phyloP scores from a whole-genome alignment of 2,329 filamentous ascomycete species.

The Fusarium beomiforme region DNA sequence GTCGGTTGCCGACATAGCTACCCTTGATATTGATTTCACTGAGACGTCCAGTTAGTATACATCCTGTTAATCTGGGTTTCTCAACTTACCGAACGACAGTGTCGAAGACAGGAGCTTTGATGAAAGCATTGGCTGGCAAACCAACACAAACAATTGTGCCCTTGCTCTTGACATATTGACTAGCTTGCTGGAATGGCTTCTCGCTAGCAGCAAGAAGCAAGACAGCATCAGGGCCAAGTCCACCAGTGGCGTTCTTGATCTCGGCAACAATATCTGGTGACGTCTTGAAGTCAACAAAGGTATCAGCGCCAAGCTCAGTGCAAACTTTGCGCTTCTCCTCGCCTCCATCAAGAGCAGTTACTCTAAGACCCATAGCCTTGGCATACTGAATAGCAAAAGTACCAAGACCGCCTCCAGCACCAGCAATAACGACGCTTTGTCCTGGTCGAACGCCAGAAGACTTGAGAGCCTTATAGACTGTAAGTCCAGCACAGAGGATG shows the following conservation, averaged over 20 bases:
- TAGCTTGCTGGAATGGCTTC: conserved; percentile 92
- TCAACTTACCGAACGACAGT: conserved; percentile 67
- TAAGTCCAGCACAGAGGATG: conserved; percentile 83
- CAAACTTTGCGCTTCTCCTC: conserved; percentile 80
- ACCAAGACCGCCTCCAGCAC: conserved; percentile 82
- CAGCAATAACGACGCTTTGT: conserved; percentile 81
- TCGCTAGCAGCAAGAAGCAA: conserved; percentile 84
- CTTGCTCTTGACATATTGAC: conserved; percentile 81
- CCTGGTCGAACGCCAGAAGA: conserved; percentile 77
- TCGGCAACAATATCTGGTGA: conserved; percentile 80
- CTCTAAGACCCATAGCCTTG: conserved; percentile 82
- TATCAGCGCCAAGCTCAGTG: conserved; percentile 72
- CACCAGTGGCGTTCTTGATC: conserved; percentile 75
- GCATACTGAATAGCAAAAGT: conserved; percentile 83
- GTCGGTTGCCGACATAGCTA: conserved; percentile 88
- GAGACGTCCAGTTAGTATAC: conserved; percentile 6
- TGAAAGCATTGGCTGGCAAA: conserved; percentile 80
- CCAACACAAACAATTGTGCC: conserved; percentile 87
- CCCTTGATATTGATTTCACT: conserved; percentile 90
- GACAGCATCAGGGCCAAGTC: conserved; percentile 84
- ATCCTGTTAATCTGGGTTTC: rapidly evolving
- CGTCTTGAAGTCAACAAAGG: conserved; percentile 81
- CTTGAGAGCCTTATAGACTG: conserved; percentile 86
- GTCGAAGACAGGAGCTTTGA: conserved; percentile 85
- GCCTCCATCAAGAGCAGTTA: conserved; percentile 84